Evolutionary conservation across 768 basidiomycete species (phyloP).

Genomic region (Agaricus sinodeliciosus): DNA sequence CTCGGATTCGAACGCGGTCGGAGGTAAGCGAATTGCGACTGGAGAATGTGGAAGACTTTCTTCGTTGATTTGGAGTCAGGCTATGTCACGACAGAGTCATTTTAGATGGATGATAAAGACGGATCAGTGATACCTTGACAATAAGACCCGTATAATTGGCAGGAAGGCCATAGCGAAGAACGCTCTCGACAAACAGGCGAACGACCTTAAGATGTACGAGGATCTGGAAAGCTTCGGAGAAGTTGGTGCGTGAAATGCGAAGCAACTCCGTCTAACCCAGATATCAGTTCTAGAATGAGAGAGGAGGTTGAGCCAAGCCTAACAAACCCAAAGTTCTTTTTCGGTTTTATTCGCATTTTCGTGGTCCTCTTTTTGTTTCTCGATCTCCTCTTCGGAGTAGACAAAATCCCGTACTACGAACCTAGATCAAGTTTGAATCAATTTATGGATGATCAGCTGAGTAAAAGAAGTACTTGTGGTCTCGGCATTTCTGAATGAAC

Average conservation of each 20-base stretch:
- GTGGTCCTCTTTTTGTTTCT: conserved; percentile 77
- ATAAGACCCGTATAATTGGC: conserved; percentile 81
- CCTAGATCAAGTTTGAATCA: conserved; percentile 32
- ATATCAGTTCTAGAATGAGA: conserved; percentile 3
- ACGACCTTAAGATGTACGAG: conserved; percentile 91
- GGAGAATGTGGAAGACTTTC: conserved; percentile 68
- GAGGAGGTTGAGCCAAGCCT: neutral
- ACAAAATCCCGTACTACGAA: conserved; percentile 94
- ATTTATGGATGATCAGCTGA: neutral
- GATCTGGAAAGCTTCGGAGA: conserved; percentile 93
- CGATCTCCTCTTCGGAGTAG: conserved; percentile 76
- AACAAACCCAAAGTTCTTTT: conserved; percentile 91
- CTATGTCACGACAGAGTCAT: conserved; percentile 29
- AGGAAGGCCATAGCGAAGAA: conserved; percentile 91
- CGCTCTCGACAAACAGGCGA: conserved; percentile 90
- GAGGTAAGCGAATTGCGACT: conserved; percentile 77
- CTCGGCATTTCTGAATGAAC: conserved; percentile 89
- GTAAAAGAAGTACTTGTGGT: conserved; percentile 68
- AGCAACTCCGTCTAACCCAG: conserved; percentile 79
- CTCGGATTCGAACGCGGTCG: conserved; percentile 56
- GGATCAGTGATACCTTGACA: conserved; percentile 51
- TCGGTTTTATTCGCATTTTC: conserved; percentile 78
- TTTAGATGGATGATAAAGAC: neutral
- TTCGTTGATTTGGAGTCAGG: conserved; percentile 83
- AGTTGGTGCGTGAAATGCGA: conserved; percentile 87